These are phyloP conservation scores for Aspergillus brasiliensis DNA, from an alignment of 2,329 filamentous ascomycete species.

Conservation along the genomic window DNA sequence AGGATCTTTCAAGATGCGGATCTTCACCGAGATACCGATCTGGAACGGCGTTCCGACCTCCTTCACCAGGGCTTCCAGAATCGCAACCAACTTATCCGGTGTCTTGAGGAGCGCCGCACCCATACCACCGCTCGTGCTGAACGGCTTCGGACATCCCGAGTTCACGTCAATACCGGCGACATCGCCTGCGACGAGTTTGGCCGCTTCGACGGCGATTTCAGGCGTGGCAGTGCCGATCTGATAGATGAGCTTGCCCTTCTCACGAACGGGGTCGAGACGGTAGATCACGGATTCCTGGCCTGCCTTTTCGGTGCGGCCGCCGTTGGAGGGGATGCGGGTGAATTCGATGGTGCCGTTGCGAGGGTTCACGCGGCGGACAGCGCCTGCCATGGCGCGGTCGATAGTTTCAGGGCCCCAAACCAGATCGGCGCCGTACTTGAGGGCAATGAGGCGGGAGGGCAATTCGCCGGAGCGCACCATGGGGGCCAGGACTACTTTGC, in stretches of 20 bases:
- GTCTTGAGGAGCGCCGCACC: conserved; percentile 85
- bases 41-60: conserved; percentile 75
- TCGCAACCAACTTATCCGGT: conserved; percentile 79
- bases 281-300: conserved; percentile 73
- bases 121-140: conserved; percentile 93
- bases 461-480: conserved; percentile 99
- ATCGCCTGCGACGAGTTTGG: conserved; percentile 79
- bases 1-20: conserved; percentile 77
- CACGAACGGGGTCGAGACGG: conserved; percentile 75
- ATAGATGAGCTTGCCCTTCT: conserved; percentile 77
- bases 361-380: conserved; percentile 74
- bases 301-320: conserved; percentile 44
- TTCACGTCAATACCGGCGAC: conserved; percentile 96
- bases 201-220: conserved; percentile 78
- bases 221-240: conserved; percentile 90
- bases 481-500: conserved; percentile 90
- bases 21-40: conserved; percentile 97
- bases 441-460: conserved; percentile 80
- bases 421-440: conserved; percentile 93
- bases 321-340: conserved; percentile 73
- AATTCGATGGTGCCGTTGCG: conserved; percentile 81
- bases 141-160: conserved; percentile 96
- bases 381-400: conserved; percentile 88
- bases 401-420: conserved; percentile 98
- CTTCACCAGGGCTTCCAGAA: conserved; percentile 78